These are phyloP conservation scores for Syncephalastrum racemosum DNA, from an alignment of 371 early-diverging fungal genomes.

Conservation along the genomic window DNA sequence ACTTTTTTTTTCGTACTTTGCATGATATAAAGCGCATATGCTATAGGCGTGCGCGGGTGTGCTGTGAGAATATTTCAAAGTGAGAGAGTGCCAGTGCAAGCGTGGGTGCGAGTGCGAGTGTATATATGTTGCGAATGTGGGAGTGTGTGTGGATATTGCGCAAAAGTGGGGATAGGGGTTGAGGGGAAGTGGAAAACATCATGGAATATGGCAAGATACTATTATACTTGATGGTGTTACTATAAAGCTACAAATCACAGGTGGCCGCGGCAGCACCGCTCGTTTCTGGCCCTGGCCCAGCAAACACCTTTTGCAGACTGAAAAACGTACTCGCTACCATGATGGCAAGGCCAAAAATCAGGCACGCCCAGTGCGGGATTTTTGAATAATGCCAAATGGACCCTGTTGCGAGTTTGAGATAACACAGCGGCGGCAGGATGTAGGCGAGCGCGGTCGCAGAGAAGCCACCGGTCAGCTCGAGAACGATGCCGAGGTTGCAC, in stretches of 20 bases:
- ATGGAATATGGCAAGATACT: too few relatives aligned
- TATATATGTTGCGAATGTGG: too few relatives aligned
- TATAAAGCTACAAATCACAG: slow-evolving; percentile 11
- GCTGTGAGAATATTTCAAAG: too few relatives aligned
- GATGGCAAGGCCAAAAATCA: slow-evolving; percentile 64
- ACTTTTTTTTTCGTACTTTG: too few relatives aligned
- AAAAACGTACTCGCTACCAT: slow-evolving; percentile 69
- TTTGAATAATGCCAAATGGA: slow-evolving; percentile 51
- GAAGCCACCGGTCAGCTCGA: slow-evolving; percentile 79
- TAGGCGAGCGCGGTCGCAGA: slow-evolving; percentile 81
- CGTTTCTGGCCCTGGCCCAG: background rate
- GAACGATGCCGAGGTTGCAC: slow-evolving; percentile 71
- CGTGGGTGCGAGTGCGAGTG: too few relatives aligned
- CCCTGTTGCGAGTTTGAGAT: slow-evolving; percentile 62
- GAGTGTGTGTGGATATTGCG: too few relatives aligned
- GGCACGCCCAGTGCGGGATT: slow-evolving; percentile 60
- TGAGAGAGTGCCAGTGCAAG: too few relatives aligned
- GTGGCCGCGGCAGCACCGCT: background rate
- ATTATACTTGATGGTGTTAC: too few relatives aligned
- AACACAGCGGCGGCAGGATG: slow-evolving; percentile 73
- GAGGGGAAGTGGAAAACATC: too few relatives aligned
- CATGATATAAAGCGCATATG: too few relatives aligned
- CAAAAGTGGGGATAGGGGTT: too few relatives aligned
- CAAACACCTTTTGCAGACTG: slow-evolving; percentile 34
- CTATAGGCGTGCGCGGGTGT: too few relatives aligned